Conservation (phyloP, 192 early-diverging fungal species). For the Gryganskiella cystojenkinii region DNA sequence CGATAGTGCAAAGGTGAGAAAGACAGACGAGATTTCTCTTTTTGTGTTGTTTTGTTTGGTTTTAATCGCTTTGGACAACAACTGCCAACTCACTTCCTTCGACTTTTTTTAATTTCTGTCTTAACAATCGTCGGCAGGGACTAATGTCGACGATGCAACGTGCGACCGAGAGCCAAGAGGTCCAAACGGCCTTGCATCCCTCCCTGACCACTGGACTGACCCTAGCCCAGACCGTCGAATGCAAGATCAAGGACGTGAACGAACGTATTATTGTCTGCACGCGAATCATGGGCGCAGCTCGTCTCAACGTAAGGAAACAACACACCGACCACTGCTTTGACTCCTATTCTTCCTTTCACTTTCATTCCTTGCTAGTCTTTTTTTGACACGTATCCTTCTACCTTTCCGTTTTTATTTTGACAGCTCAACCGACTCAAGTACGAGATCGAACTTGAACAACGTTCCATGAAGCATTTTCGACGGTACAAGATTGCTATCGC, state of each 20-base stretch:
- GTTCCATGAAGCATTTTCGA: constrained; percentile 29
- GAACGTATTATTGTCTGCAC: constrained; percentile 48
- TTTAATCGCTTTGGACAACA: no score
- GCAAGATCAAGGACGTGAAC: constrained; percentile 38
- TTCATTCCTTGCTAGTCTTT: not conserved
- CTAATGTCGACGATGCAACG: constrained; percentile 6
- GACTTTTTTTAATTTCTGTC: constrained; percentile 1
- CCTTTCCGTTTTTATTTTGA: not conserved
- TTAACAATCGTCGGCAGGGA: not conserved
- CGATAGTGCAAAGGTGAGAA: constrained; percentile 14
- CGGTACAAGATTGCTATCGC: constrained; percentile 47
- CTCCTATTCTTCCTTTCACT: not conserved
- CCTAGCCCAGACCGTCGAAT: constrained; percentile 34
- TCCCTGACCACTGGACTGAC: constrained; percentile 20
- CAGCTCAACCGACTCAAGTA: constrained; percentile 43
- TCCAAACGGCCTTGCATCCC: constrained; percentile 19
- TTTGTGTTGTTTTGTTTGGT: not conserved
- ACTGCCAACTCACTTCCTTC: not conserved
- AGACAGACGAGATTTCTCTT: not conserved
- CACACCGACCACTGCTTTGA: not conserved
- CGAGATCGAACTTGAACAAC: constrained; percentile 41
- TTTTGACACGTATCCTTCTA: not conserved
- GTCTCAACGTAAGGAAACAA: constrained; percentile 28
- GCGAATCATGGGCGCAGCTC: constrained; percentile 36
- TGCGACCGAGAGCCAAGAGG: constrained; percentile 17